Evolutionary conservation across 2,329 filamentous ascomycete genomes (phyloP).

Genomic region (Clonostachys chloroleuca): DNA sequence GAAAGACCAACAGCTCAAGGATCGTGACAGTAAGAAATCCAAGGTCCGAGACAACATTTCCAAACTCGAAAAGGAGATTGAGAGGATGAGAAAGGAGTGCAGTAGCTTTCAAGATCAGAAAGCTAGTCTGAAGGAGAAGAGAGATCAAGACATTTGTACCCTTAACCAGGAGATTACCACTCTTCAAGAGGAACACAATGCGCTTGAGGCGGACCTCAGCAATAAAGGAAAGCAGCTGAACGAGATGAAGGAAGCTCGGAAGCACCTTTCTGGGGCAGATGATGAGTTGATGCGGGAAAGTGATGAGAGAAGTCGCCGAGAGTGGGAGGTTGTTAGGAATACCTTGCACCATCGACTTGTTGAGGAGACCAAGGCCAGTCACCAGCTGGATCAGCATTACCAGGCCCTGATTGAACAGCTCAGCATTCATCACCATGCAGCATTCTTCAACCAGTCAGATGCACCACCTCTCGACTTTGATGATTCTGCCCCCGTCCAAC

Average conservation of each 20-base stretch:
- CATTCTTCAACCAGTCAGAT: conserved; percentile 41
- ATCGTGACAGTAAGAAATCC: conserved; percentile 63
- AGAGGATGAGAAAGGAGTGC: conserved; percentile 53
- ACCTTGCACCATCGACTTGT: conserved; percentile 46
- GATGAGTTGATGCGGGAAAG: conserved; percentile 51
- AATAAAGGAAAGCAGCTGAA: conserved; percentile 65
- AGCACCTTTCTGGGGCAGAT: conserved; percentile 57
- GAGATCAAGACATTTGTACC: conserved; percentile 44
- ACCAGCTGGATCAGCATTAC: conserved; percentile 40
- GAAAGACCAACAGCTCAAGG: conserved; percentile 67
- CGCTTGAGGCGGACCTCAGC: conserved; percentile 69
- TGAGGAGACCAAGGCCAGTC: conserved; percentile 39
- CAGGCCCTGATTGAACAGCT: conserved; percentile 42
- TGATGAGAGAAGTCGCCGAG: conserved; percentile 45
- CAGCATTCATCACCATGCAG: conserved; percentile 34
- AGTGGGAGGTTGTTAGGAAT: conserved; percentile 50
- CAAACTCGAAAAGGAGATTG: conserved; percentile 62
- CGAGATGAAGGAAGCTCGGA: conserved; percentile 66
- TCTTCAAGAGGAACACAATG: conserved; percentile 59
- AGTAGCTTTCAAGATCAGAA: conserved; percentile 50
- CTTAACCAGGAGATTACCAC: conserved; percentile 51
- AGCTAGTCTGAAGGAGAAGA: conserved; percentile 41
- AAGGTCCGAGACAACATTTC: conserved; percentile 67
- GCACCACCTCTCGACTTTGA: conserved; percentile 44
- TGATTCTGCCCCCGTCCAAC: conserved; percentile 27